These are phyloP conservation scores for Sanghuangporus weigelae DNA, from an alignment of 1,284 basidiomycete species.

Conservation along the genomic window DNA sequence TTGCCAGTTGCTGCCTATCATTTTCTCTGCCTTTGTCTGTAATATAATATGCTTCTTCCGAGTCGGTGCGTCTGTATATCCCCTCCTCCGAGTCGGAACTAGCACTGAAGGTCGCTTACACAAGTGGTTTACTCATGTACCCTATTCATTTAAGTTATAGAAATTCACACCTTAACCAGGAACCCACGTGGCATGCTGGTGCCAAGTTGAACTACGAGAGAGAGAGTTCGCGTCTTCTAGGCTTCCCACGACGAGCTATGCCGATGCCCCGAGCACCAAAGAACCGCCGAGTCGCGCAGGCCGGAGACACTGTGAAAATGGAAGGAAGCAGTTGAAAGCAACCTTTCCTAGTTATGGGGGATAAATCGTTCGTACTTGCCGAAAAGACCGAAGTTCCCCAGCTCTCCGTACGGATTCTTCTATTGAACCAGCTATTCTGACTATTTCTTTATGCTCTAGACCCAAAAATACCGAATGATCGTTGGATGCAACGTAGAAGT, in stretches of 20 bases:
- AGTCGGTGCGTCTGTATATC: neutral
- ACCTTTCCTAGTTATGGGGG: no score
- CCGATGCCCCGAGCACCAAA: neutral
- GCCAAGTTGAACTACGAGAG: neutral
- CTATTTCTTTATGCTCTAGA: no score
- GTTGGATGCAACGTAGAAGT: no score
- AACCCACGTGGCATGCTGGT: neutral
- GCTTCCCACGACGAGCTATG: neutral
- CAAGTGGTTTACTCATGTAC: neutral
- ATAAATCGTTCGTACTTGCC: no score
- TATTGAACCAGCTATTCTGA: no score
- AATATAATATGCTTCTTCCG: neutral
- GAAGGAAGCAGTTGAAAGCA: no score
- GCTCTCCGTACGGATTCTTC: no score
- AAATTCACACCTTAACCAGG: neutral
- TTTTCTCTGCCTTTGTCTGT: neutral
- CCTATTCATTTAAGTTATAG: neutral
- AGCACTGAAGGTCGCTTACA: neutral
- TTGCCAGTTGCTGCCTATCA: neutral
- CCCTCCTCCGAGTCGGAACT: neutral
- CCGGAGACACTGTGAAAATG: neutral
- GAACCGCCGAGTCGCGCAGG: neutral
- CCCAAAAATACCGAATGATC: no score
- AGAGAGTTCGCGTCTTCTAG: neutral
- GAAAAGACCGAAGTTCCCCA: no score